These are phyloP conservation scores for Kluyveromyces wickerhamii DNA, from an alignment of 805 yeast genomes.

Conservation along the genomic window DNA sequence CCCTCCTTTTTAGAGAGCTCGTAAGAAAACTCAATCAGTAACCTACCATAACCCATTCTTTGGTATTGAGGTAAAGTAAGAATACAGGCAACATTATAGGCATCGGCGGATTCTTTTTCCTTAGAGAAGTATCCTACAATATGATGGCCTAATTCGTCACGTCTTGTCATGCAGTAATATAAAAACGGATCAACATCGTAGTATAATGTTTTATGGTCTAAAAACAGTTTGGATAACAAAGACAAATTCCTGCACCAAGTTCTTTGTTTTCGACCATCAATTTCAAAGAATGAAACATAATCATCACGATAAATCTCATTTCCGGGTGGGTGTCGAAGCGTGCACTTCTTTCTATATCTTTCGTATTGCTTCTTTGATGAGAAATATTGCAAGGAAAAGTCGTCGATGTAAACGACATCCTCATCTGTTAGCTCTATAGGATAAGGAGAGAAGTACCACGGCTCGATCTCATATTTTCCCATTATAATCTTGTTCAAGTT, in stretches of 20 bases:
- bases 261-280: conserved; percentile 92
- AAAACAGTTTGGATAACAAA: conserved; percentile 76
- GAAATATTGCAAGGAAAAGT: conserved; percentile 80
- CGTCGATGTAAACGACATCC: conserved; percentile 84
- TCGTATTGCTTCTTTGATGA: conserved; percentile 88
- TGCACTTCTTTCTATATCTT: conserved; percentile 79
- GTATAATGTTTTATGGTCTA: conserved; percentile 93
- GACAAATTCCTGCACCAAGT: conserved; percentile 97
- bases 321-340: conserved; percentile 95
- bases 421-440: conserved; percentile 92
- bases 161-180: conserved; percentile 89
- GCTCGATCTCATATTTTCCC: conserved; percentile 90
- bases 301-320: conserved; percentile 94
- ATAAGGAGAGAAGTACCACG: conserved; percentile 98
- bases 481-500: conserved; percentile 70
- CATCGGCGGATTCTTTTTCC: conserved; percentile 93
- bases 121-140: conserved; percentile 94
- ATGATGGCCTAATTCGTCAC: conserved; percentile 90
- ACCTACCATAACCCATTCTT: conserved; percentile 86
- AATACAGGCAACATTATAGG: conserved; percentile 95
- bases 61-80: conserved; percentile 94
- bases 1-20: conserved; percentile 82
- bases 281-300: conserved; percentile 89
- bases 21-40: conserved; percentile 88
- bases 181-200: conserved; percentile 97